A percentile compares a stretch with the other conserved stretches of the same genome.
phyloP scores from a whole-genome alignment of 768 basidiomycete species.

The Suillus sp. region DNA sequence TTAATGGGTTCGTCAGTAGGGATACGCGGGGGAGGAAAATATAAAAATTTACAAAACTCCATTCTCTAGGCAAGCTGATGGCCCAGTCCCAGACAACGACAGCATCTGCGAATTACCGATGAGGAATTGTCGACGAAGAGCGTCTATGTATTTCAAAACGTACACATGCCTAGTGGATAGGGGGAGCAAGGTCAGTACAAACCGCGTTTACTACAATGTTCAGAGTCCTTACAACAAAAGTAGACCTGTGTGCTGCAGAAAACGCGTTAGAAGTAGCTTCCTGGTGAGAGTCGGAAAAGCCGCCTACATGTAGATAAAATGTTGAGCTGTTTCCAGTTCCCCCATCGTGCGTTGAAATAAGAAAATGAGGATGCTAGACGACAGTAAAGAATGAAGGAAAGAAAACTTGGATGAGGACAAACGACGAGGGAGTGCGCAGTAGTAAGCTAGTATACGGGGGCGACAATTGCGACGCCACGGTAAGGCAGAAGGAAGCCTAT shows the following conservation, averaged over 20 bases:
- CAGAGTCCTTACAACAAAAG: slow-evolving; percentile 70
- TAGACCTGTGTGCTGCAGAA: slow-evolving; percentile 62
- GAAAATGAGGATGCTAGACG: slow-evolving; percentile 7
- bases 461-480: slow-evolving; percentile 13
- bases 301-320: slow-evolving; percentile 74
- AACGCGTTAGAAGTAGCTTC: slow-evolving; percentile 18
- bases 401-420: slow-evolving; percentile 15
- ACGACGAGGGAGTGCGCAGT: neutral
- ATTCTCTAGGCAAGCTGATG: slow-evolving; percentile 75
- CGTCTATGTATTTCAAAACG: slow-evolving; percentile 30
- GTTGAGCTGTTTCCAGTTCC: slow-evolving; percentile 59
- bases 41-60: slow-evolving; percentile 60
- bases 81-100: slow-evolving; percentile 87
- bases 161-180: slow-evolving; percentile 66
- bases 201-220: slow-evolving; percentile 11
- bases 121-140: slow-evolving; percentile 3
- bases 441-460: neutral
- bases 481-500: slow-evolving; percentile 27
- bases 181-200: slow-evolving; percentile 33
- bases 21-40: neutral
- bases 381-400: slow-evolving; percentile 15
- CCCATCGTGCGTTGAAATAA: slow-evolving; percentile 34
- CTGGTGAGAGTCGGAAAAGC: neutral
- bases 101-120: slow-evolving; percentile 53
- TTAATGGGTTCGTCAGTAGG: slow-evolving; percentile 11